Percentiles rank a stretch among this genome's conserved stretches.
These are phyloP conservation scores for Ilex asprella DNA, from an alignment of 257 asterid species.

Conservation along the genomic window DNA sequence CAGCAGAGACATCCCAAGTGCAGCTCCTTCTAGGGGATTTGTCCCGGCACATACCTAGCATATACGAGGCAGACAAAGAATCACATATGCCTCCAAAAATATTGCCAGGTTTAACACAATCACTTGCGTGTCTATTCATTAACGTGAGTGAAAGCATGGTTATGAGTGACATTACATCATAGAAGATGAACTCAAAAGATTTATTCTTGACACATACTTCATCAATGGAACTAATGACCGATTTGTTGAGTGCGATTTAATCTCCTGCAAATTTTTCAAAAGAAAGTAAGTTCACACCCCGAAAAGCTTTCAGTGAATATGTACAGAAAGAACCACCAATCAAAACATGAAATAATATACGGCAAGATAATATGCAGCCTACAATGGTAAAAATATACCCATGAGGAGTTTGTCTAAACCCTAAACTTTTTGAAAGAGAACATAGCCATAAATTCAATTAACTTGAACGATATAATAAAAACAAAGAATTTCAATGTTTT, in stretches of 20 bases:
- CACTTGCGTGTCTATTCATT: too few relatives aligned
- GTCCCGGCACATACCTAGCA: conserved; percentile 97
- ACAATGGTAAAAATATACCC: too few relatives aligned
- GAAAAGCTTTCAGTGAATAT: too few relatives aligned
- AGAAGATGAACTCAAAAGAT: background rate
- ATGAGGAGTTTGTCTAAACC: too few relatives aligned
- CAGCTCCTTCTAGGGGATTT: conserved; percentile 97
- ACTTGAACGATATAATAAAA: background rate
- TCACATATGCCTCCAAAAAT: background rate
- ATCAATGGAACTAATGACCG: conserved; percentile 75
- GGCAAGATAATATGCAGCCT: background rate
- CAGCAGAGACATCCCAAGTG: conserved; percentile 90
- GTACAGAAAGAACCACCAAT: background rate
- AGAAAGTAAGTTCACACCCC: too few relatives aligned
- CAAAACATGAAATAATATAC: background rate
- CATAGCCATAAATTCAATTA: conserved; percentile 2
- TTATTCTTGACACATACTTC: conserved; percentile 46
- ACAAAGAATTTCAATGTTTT: too few relatives aligned
- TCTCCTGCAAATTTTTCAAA: conserved; percentile 57
- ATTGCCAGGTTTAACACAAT: too few relatives aligned
- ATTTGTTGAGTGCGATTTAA: conserved; percentile 62
- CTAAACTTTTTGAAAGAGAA: background rate
- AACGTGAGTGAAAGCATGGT: background rate
- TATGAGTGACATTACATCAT: background rate
- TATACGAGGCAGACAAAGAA: conserved; percentile 2